phyloP scores from a whole-genome alignment of 495 filamentous ascomycete genomes.

The Aspergillus kassunensis region DNA sequence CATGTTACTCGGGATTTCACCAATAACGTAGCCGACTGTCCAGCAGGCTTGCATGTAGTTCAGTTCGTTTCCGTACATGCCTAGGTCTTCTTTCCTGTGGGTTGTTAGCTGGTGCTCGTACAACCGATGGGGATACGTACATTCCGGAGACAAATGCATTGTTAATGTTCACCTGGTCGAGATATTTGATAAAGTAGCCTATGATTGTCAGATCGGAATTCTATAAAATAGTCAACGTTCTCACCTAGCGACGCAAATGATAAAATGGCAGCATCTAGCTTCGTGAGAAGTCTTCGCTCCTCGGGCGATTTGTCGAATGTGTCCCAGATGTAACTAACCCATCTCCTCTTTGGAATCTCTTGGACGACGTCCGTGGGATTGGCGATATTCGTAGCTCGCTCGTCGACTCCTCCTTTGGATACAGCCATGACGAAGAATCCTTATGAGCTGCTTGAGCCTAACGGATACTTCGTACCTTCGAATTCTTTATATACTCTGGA shows the following conservation, averaged over 20 bases:
- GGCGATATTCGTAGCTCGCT: background rate
- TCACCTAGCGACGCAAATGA: constrained; percentile 50
- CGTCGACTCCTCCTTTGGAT: background rate
- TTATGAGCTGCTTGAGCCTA: background rate
- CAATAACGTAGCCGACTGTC: constrained; percentile 62
- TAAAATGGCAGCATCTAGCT: constrained; percentile 53
- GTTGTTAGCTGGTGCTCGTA: background rate
- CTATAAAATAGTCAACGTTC: background rate
- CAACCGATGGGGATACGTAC: constrained; percentile 16
- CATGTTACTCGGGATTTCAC: constrained; percentile 58
- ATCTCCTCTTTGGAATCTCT: constrained; percentile 13
- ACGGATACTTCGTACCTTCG: no score
- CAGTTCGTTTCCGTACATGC: constrained; percentile 51
- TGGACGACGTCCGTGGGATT: background rate
- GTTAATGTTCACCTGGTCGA: constrained; percentile 56
- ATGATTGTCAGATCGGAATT: background rate
- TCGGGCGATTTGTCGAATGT: constrained; percentile 58
- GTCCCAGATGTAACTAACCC: constrained; percentile 54
- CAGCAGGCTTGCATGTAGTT: constrained; percentile 51
- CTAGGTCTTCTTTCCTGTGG: constrained; percentile 60
- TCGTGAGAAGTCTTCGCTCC: constrained; percentile 57
- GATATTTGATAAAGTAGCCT: constrained; percentile 57
- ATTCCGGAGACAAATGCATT: constrained; percentile 51
- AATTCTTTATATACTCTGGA: no score
- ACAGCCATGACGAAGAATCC: background rate